A percentile compares a stretch with the other conserved stretches of the same genome.
These are phyloP conservation scores for Penicillium pancosmium DNA, from an alignment of 495 filamentous ascomycete genomes.

Conservation along the genomic window DNA sequence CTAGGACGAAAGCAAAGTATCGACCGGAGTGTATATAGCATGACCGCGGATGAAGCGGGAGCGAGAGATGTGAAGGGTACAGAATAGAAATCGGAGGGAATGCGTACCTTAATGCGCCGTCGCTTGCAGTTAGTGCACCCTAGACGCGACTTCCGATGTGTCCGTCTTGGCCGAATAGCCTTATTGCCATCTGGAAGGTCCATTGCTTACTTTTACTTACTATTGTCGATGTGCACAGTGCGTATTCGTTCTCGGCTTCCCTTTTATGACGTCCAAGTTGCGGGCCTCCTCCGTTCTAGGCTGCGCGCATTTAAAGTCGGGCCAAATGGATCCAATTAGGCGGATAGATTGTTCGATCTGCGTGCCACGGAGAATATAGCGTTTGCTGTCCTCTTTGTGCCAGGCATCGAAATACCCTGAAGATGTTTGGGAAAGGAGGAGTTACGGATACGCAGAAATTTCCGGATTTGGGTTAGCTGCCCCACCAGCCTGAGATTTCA, in stretches of 20 bases:
- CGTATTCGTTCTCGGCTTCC: conserved; percentile 19
- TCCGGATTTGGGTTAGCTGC: conserved; percentile 3
- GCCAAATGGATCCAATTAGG: background rate
- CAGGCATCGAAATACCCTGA: conserved; percentile 4
- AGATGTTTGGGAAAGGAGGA: background rate
- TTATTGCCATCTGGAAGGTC: conserved; percentile 5
- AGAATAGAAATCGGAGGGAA: background rate
- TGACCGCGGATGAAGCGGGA: background rate
- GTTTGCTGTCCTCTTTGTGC: background rate
- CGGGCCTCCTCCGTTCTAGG: background rate
- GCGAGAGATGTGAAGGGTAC: background rate
- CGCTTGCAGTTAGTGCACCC: conserved; percentile 40
- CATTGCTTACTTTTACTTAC: conserved; percentile 5
- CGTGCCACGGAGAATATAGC: too few species aligned
- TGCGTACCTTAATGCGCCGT: conserved; percentile 39
- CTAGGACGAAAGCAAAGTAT: conserved; percentile 1
- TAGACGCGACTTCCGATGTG: conserved; percentile 38
- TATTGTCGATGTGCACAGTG: background rate
- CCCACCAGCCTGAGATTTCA: background rate
- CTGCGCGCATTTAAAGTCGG: background rate
- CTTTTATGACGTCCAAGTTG: conserved; percentile 10
- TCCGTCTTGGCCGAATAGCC: conserved; percentile 22
- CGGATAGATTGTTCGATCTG: background rate
- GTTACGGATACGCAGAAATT: conserved; percentile 23
- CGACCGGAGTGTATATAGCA: conserved; percentile 6